phyloP scores from a whole-genome alignment of 2,329 filamentous ascomycete species.

The Thielaviopsis punctulata region DNA sequence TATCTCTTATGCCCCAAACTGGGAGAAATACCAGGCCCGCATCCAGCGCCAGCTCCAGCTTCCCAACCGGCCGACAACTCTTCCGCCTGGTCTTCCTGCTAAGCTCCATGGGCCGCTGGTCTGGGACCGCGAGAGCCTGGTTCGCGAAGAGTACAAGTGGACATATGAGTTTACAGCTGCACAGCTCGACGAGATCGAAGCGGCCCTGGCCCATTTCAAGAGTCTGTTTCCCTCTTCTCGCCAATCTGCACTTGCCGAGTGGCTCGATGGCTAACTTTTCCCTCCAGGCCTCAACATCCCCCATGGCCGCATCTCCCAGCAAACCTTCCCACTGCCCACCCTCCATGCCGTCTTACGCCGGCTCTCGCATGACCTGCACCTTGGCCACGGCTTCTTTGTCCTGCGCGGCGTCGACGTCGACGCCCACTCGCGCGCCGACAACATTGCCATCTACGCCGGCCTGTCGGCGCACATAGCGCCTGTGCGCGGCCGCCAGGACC shows the following conservation, averaged over 20 bases:
- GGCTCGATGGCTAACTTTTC: neutral
- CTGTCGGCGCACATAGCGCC: conserved; percentile 40
- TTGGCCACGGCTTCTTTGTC: conserved; percentile 43
- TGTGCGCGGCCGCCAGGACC: conserved; percentile 35
- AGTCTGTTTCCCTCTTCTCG: conserved; percentile 6
- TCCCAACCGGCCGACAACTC: neutral
- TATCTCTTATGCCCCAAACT: conserved; percentile 12
- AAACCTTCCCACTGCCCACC: conserved; percentile 32
- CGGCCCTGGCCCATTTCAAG: conserved; percentile 9
- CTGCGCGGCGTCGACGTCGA: conserved; percentile 39
- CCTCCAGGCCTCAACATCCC: neutral
- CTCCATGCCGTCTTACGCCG: conserved; percentile 29
- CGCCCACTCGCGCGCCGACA: conserved; percentile 36
- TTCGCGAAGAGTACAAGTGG: conserved; percentile 2
- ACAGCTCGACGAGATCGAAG: conserved; percentile 8
- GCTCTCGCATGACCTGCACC: conserved; percentile 32
- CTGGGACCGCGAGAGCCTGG: conserved; percentile 9
- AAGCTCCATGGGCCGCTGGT: conserved; percentile 6
- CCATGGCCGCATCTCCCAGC: conserved; percentile 1
- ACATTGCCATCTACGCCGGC: conserved; percentile 41
- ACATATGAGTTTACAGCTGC: conserved; percentile 4
- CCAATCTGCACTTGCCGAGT: too few species aligned
- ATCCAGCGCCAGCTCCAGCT: conserved; percentile 7
- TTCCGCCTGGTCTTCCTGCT: conserved; percentile 8
- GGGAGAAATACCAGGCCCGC: conserved; percentile 10